phyloP scores from a whole-genome alignment of 164 flowering plant genomes.

The Litsea cubeba region DNA sequence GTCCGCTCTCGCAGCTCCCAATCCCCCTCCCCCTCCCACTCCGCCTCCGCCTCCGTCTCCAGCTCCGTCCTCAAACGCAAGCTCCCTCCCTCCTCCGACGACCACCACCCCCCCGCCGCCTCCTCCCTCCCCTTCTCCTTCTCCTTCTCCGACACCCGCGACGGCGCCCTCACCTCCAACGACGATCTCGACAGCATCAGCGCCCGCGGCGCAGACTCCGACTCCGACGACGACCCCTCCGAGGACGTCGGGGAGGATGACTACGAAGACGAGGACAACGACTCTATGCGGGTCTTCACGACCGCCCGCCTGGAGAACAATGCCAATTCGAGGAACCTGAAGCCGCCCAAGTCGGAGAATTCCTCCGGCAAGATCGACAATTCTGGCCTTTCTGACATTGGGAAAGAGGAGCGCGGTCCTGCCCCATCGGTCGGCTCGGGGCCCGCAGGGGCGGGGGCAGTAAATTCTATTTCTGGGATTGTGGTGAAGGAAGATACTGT shows the following conservation, averaged over 20 bases:
- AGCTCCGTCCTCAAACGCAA: conserved; percentile 84
- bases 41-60: conserved; percentile 81
- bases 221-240: conserved; percentile 5
- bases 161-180: conserved; percentile 70
- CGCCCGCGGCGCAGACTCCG: conserved; percentile 50
- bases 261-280: conserved; percentile 66
- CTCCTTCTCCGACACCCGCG: conserved; percentile 68
- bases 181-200: conserved; percentile 97
- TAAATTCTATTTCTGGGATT: conserved; percentile 30
- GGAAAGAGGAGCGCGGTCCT: conserved; percentile 23
- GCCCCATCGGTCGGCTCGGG: background rate
- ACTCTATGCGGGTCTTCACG: conserved; percentile 82
- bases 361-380: conserved; percentile 43
- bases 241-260: conserved; percentile 11
- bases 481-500: conserved; percentile 74
- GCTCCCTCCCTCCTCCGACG: conserved; percentile 34
- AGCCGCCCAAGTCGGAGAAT: conserved; percentile 56
- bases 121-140: conserved; percentile 36
- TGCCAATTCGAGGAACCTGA: conserved; percentile 43
- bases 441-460: conserved; percentile 5
- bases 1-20: conserved; percentile 78
- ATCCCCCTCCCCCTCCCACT: conserved; percentile 90
- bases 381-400: conserved; percentile 14
- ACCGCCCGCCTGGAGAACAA: conserved; percentile 53
- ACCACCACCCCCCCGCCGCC: conserved; percentile 52